Percentiles rank a stretch among this genome's conserved stretches.
phyloP scores from a whole-genome alignment of 805 yeast genomes.

The Candida tammaniensis region DNA sequence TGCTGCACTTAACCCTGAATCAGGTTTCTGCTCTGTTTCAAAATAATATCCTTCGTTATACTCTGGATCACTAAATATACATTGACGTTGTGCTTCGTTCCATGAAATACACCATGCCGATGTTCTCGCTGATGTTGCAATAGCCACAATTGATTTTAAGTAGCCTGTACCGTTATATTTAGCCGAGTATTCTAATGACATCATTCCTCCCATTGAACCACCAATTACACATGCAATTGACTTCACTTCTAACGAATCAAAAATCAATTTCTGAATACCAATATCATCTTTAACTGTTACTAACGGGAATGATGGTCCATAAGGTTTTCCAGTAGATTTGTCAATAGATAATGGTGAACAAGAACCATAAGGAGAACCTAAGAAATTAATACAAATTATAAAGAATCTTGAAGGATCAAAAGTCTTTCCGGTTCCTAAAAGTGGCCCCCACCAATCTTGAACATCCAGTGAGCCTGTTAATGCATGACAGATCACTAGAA shows the following conservation, averaged over 20 bases:
- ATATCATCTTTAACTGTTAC: constrained; percentile 95
- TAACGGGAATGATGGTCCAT: constrained; percentile 94
- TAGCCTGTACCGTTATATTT: constrained; percentile 60
- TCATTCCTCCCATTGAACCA: constrained; percentile 99
- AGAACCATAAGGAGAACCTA: constrained; percentile 96
- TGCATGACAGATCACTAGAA: constrained; percentile 92
- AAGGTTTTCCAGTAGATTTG: constrained; percentile 67
- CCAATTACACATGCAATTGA: constrained; percentile 85
- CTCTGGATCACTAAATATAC: constrained; percentile 92
- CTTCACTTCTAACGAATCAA: constrained; percentile 78
- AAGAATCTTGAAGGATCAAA: constrained; percentile 89
- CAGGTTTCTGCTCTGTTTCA: constrained; percentile 73
- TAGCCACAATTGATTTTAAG: constrained; percentile 70
- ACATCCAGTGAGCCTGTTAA: constrained; percentile 95
- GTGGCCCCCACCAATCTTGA: constrained; percentile 98
- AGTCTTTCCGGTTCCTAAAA: constrained; percentile 80
- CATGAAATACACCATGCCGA: constrained; percentile 99
- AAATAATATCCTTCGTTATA: constrained; percentile 86
- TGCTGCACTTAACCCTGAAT: constrained; percentile 88
- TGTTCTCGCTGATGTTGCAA: constrained; percentile 92
- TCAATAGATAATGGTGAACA: constrained; percentile 88
- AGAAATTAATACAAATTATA: constrained; percentile 83
- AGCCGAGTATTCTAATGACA: constrained; percentile 79
- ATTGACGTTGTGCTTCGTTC: constrained; percentile 98
- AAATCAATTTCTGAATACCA: constrained; percentile 66